Conservation (phyloP, 2,329 filamentous ascomycete species). For the Botrytis fragariae region DNA sequence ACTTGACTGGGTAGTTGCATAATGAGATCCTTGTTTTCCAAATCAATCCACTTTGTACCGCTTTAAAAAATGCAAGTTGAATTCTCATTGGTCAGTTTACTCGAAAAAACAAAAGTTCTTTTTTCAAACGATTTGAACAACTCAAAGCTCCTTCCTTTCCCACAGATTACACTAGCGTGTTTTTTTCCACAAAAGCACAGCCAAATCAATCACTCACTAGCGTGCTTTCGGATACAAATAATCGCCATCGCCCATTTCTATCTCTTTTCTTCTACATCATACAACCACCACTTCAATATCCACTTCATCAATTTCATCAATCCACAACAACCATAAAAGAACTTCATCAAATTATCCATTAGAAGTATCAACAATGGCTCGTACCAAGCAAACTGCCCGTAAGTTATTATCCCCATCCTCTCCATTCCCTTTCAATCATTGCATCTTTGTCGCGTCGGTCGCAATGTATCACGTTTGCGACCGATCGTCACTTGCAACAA, state of each 20-base stretch:
- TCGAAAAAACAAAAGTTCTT: conserved; percentile 16
- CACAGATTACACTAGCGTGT: conserved; percentile 7
- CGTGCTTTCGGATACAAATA: conserved; percentile 37
- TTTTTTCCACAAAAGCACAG: conserved; percentile 19
- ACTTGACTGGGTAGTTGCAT: conserved; percentile 5
- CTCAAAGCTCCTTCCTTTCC: conserved; percentile 17
- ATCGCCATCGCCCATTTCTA: conserved; percentile 35
- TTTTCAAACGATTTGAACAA: conserved; percentile 7
- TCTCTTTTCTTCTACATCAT: conserved; percentile 35
- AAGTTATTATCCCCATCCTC: conserved; percentile 14
- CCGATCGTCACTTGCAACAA: conserved; percentile 20
- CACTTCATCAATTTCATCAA: conserved; percentile 24
- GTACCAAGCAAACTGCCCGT: conserved; percentile 39
- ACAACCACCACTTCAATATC: conserved; percentile 28
- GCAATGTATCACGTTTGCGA: conserved; percentile 28
- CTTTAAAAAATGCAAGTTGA: conserved; percentile 1
- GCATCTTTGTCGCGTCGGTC: conserved; percentile 27
- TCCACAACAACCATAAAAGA: conserved; percentile 25
- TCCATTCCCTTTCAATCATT: not conserved
- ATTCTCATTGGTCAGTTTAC: conserved; percentile 25
- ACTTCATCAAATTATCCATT: conserved; percentile 13
- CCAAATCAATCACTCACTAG: conserved; percentile 31
- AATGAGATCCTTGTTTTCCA: not conserved
- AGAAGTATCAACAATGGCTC: conserved; percentile 40
- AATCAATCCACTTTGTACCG: not conserved